Evolutionary conservation across 352 stramenopile genomes (phyloP).

Genomic region (Globisporangium cederbergense): DNA sequence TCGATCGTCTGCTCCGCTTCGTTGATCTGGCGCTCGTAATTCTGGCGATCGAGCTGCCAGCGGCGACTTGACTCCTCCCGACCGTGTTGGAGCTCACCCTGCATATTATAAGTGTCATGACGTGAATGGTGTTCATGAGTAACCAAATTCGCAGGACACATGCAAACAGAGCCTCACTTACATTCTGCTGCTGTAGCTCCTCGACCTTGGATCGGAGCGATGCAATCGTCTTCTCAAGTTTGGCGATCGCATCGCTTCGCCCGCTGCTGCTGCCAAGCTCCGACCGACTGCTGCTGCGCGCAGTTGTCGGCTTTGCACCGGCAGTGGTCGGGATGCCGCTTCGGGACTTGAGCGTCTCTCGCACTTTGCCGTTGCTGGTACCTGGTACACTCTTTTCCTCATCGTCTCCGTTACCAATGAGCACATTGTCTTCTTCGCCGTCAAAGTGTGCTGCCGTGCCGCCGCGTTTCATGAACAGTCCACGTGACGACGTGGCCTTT

Average conservation of each 20-base stretch:
- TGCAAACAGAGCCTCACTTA: constrained; percentile 26
- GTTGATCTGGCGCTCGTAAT: constrained; percentile 61
- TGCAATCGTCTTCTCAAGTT: constrained; percentile 58
- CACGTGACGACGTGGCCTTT: constrained; percentile 44
- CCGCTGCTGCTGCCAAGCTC: constrained; percentile 13
- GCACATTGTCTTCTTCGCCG: constrained; percentile 58
- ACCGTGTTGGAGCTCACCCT: constrained; percentile 57
- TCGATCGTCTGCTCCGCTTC: constrained; percentile 66
- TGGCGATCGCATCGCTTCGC: constrained; percentile 26
- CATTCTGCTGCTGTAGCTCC: constrained; percentile 74
- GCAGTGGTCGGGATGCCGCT: constrained; percentile 3
- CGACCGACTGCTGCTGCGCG: background rate
- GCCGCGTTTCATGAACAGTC: constrained; percentile 50
- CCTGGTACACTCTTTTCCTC: constrained; percentile 15
- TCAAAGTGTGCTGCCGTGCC: constrained; percentile 29
- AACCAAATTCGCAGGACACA: background rate
- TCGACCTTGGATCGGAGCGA: constrained; percentile 57
- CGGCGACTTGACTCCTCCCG: constrained; percentile 60
- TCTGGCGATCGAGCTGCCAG: constrained; percentile 67
- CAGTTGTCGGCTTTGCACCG: background rate
- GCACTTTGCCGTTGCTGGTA: background rate
- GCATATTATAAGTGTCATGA: background rate
- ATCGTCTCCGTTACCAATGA: constrained; percentile 54
- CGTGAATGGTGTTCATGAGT: too few relatives aligned
- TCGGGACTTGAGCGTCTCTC: constrained; percentile 17